Conservation (phyloP, 305 asterid genomes). For the Fraxinus floribunda region DNA sequence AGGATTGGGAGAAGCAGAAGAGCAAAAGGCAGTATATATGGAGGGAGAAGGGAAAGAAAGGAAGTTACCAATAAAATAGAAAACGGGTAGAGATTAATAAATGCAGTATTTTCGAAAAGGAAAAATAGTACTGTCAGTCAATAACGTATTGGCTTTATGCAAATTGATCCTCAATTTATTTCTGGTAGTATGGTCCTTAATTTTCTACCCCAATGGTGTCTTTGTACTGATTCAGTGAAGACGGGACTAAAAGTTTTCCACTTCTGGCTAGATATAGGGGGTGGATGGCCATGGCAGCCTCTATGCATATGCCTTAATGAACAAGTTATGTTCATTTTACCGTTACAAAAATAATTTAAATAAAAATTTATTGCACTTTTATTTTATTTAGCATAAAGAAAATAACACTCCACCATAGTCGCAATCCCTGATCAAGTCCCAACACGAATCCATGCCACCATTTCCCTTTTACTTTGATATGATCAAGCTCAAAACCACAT, state of each 20-base stretch:
- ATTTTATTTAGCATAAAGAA: neutral
- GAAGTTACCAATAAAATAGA: conserved; percentile 1
- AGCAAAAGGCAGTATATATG: conserved; percentile 56
- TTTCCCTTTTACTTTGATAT: neutral
- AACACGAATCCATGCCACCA: neutral
- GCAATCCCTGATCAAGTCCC: neutral
- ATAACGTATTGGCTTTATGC: conserved; percentile 4
- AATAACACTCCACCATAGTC: neutral
- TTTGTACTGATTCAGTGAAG: neutral
- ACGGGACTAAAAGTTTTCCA: neutral
- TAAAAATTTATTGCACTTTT: neutral
- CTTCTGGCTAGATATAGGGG: neutral
- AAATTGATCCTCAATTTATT: neutral
- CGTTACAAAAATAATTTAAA: neutral
- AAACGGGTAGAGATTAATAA: conserved; percentile 39
- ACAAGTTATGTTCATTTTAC: neutral
- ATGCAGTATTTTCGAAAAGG: conserved; percentile 25
- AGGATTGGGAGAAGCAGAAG: conserved; percentile 40
- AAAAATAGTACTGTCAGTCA: neutral
- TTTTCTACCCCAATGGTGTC: neutral
- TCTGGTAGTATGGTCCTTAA: neutral
- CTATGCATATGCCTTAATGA: neutral
- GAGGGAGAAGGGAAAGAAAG: conserved; percentile 45
- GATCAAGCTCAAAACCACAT: neutral
- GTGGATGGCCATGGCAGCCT: neutral